Evolutionary conservation across 2,329 filamentous ascomycete species (phyloP).

Genomic region (Magnaporthiopsis incrustans): DNA sequence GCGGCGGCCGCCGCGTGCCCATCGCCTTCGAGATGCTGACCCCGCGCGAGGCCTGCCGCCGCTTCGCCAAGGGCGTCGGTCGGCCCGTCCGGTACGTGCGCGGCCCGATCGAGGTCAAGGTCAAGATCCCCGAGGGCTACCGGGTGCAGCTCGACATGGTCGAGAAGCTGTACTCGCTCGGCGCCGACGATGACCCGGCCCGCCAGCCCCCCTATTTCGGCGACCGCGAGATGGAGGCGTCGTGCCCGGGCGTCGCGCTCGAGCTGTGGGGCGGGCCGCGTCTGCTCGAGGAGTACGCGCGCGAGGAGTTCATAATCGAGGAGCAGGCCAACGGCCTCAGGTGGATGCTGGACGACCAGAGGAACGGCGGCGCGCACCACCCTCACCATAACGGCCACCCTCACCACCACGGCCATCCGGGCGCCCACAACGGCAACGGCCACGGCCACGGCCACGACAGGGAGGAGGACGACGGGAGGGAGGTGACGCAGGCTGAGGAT

Average conservation of each 20-base stretch:
- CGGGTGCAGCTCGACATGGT: conserved; percentile 72
- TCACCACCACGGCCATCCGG: conserved; percentile 6
- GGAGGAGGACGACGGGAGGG: conserved; percentile 3
- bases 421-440: too few species aligned
- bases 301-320: conserved; percentile 89
- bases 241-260: conserved; percentile 66
- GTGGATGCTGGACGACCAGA: conserved; percentile 70
- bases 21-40: conserved; percentile 86
- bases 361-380: conserved; percentile 24
- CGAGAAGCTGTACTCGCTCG: conserved; percentile 49
- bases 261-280: conserved; percentile 87
- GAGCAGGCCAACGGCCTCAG: conserved; percentile 88
- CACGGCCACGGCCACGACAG: conserved; percentile 8
- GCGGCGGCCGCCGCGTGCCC: conserved; percentile 62
- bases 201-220: conserved; percentile 60
- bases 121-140: conserved; percentile 82
- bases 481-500: conserved; percentile 1
- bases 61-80: conserved; percentile 71
- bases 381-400: conserved; percentile 11
- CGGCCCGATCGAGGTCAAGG: conserved; percentile 73
- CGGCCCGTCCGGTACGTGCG: conserved; percentile 71
- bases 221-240: conserved; percentile 45
- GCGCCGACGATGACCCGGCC: conserved; percentile 37
- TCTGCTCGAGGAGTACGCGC: conserved; percentile 86
- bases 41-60: conserved; percentile 71